A percentile compares a stretch with the other conserved stretches of the same genome.
These are phyloP conservation scores for Yamadazyma jaroonii DNA, from an alignment of 1,139 yeast genomes.

Conservation along the genomic window DNA sequence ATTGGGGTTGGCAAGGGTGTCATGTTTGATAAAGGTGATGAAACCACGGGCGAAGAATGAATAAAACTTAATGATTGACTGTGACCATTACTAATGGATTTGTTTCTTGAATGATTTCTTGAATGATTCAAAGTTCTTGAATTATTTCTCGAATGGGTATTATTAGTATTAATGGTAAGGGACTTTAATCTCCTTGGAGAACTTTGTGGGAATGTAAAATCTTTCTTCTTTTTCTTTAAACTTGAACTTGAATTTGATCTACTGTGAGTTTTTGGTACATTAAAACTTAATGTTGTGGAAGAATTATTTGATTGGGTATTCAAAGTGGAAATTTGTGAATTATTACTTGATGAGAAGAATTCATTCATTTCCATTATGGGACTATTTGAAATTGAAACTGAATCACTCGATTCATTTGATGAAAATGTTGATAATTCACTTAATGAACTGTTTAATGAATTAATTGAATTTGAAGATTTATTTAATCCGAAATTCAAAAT, in stretches of 20 bases:
- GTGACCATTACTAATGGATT: slow-evolving; percentile 5
- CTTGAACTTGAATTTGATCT: slow-evolving; percentile 5
- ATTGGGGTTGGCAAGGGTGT: slow-evolving; percentile 34
- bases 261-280: slow-evolving; percentile 1
- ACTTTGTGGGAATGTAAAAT: slow-evolving; percentile 12
- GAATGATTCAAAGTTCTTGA: slow-evolving; percentile 3
- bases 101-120: slow-evolving; percentile 3
- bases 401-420: slow-evolving; percentile 16
- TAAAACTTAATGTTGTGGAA: slow-evolving; percentile 9
- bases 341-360: slow-evolving; percentile 10
- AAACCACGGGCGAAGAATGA: slow-evolving; percentile 30
- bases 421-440: slow-evolving; percentile 18
- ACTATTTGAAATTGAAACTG: slow-evolving; percentile 17
- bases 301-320: not conserved
- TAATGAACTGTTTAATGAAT: slow-evolving; percentile 19
- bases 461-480: slow-evolving; percentile 19
- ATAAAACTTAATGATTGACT: slow-evolving; percentile 1
- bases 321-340: slow-evolving; percentile 6
- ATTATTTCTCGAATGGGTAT: slow-evolving; percentile 4
- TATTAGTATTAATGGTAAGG: slow-evolving; percentile 1
- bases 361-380: slow-evolving; percentile 17
- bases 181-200: slow-evolving; percentile 6
- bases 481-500: slow-evolving; percentile 25
- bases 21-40: slow-evolving; percentile 35
- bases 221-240: slow-evolving; percentile 7